These are phyloP conservation scores for Corchorus olitorius DNA, from an alignment of 345 rosid genomes.

Conservation along the genomic window DNA sequence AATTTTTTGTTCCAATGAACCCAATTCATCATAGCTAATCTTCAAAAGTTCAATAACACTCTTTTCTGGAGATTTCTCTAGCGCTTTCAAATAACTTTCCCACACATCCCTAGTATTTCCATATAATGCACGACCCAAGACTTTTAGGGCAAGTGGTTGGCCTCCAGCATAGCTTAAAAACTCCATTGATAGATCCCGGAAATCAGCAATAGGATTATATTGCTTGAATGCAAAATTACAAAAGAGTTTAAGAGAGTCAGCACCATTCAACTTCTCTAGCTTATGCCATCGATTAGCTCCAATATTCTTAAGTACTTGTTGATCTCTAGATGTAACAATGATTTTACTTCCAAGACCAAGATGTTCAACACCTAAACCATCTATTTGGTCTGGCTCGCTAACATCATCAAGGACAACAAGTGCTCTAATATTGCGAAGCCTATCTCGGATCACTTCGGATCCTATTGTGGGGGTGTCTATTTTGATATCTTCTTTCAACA, in stretches of 20 bases:
- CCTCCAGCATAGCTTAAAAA: background rate
- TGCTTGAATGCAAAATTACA: background rate
- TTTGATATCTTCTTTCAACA: background rate
- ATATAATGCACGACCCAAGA: background rate
- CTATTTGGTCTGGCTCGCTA: background rate
- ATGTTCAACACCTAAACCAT: background rate
- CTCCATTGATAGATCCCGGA: background rate
- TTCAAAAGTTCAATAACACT: background rate
- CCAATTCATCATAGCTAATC: background rate
- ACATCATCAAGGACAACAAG: slow-evolving; percentile 2
- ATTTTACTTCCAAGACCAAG: background rate
- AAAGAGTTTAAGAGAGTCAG: slow-evolving; percentile 3
- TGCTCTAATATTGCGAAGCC: background rate
- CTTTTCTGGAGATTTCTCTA: background rate
- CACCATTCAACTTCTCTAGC: background rate
- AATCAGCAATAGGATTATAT: slow-evolving; percentile 1
- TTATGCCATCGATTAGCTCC: background rate
- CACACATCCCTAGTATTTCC: background rate
- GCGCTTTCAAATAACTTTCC: background rate
- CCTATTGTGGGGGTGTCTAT: background rate
- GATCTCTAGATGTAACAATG: slow-evolving; percentile 2
- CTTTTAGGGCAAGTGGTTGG: background rate
- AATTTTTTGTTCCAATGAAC: background rate
- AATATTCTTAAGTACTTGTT: background rate
- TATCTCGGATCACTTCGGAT: background rate